Evolutionary conservation across 495 filamentous ascomycete species (phyloP).

Genomic region (Lophium mytilinum): DNA sequence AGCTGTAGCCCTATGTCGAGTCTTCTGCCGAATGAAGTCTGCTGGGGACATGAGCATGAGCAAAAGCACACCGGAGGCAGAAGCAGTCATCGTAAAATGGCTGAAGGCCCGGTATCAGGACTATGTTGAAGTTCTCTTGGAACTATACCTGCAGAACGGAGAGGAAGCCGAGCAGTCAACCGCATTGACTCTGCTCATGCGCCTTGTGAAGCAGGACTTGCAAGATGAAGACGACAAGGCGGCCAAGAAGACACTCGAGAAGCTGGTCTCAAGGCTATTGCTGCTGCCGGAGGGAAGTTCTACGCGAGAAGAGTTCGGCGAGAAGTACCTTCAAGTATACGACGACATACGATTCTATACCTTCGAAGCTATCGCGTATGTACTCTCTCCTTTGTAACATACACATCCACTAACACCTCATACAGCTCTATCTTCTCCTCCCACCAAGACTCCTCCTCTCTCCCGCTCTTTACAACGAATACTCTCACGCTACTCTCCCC

Average conservation of each 20-base stretch:
- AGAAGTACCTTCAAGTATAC: conserved; percentile 67
- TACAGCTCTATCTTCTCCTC: too few species aligned
- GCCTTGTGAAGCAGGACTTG: conserved; percentile 65
- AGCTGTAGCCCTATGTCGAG: conserved; percentile 73
- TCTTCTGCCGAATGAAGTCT: conserved; percentile 78
- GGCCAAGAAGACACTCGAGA: conserved; percentile 56
- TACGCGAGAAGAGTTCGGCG: conserved; percentile 59
- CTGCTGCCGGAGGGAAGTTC: conserved; percentile 45
- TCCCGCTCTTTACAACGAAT: conserved; percentile 2
- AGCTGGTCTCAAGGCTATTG: conserved; percentile 56
- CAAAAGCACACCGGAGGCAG: conserved; percentile 57
- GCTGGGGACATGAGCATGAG: conserved; percentile 60
- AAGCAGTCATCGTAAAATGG: conserved; percentile 69
- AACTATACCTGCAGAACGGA: conserved; percentile 13
- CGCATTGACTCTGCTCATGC: conserved; percentile 72
- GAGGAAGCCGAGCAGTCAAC: conserved; percentile 38
- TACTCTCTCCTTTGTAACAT: conserved; percentile 17
- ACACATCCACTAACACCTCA: too few species aligned
- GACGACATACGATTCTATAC: conserved; percentile 82
- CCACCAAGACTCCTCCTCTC: too few species aligned
- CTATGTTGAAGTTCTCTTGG: conserved; percentile 38
- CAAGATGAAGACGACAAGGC: conserved; percentile 50
- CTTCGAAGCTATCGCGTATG: conserved; percentile 61
- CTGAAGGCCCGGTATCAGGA: conserved; percentile 63
- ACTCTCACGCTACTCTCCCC: conserved; percentile 22